phyloP scores from a whole-genome alignment of 139 green algal genomes.

The Picochlorum costavermella region DNA sequence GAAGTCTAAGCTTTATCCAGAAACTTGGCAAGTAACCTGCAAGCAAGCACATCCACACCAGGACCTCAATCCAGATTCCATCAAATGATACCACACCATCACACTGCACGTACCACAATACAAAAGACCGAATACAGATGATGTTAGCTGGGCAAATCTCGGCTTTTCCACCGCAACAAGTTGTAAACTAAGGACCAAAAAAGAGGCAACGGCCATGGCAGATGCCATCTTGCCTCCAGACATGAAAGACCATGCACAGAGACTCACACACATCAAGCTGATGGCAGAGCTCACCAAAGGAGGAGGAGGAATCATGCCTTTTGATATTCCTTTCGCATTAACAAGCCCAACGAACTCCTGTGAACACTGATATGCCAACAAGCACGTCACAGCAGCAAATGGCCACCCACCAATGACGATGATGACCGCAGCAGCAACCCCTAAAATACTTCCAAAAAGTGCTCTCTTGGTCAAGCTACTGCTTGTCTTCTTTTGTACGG shows the following conservation, averaged over 20 bases:
- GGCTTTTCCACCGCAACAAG: slow-evolving; percentile 55
- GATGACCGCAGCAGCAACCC: slow-evolving; percentile 39
- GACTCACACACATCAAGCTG: slow-evolving; percentile 57
- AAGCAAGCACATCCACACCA: neutral
- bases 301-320: slow-evolving; percentile 56
- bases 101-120: slow-evolving; percentile 59
- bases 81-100: slow-evolving; percentile 26
- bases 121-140: slow-evolving; percentile 79
- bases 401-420: slow-evolving; percentile 47
- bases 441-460: slow-evolving; percentile 52
- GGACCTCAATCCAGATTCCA: neutral
- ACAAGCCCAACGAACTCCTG: slow-evolving; percentile 50
- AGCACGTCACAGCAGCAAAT: slow-evolving; percentile 44
- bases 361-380: slow-evolving; percentile 62
- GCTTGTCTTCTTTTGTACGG: slow-evolving; percentile 7
- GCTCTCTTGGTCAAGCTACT: slow-evolving; percentile 45
- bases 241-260: slow-evolving; percentile 45
- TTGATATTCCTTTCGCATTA: slow-evolving; percentile 27
- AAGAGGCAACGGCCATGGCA: slow-evolving; percentile 58
- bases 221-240: slow-evolving; percentile 8
- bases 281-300: slow-evolving; percentile 47
- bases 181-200: slow-evolving; percentile 69
- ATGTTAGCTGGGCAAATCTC: slow-evolving; percentile 73
- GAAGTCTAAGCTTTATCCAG: slow-evolving; percentile 80
- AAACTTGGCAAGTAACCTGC: slow-evolving; percentile 82